Evolutionary conservation across 1,284 basidiomycete species (phyloP).

Genomic region (Pascua sp.): DNA sequence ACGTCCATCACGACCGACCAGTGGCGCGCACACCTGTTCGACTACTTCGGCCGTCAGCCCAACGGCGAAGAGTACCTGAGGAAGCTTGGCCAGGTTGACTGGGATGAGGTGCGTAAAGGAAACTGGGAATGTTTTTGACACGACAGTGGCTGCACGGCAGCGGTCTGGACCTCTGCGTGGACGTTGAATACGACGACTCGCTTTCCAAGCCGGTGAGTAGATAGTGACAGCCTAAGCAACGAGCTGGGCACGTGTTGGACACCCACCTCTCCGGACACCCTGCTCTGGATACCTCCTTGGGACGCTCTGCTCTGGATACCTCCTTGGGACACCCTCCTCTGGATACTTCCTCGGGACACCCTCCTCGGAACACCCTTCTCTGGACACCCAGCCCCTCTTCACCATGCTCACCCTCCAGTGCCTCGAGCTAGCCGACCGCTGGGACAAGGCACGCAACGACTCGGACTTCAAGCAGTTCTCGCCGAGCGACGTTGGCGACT

Average conservation of each 20-base stretch:
- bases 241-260: too few relatives aligned
- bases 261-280: too few relatives aligned
- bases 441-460: slow-evolving; percentile 65
- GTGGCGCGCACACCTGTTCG: slow-evolving; percentile 81
- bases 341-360: background rate
- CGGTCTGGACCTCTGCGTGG: slow-evolving; percentile 70
- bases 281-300: too few relatives aligned
- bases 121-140: slow-evolving; percentile 5
- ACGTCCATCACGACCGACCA: slow-evolving; percentile 81
- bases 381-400: too few relatives aligned
- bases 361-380: too few relatives aligned
- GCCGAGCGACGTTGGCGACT: slow-evolving; percentile 37
- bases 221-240: too few relatives aligned
- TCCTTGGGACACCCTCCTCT: background rate
- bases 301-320: background rate
- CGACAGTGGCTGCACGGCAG: slow-evolving; percentile 77
- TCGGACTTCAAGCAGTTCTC: slow-evolving; percentile 46
- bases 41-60: slow-evolving; percentile 61
- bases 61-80: slow-evolving; percentile 63
- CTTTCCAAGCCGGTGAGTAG: slow-evolving; percentile 59
- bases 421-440: slow-evolving; percentile 65
- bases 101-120: slow-evolving; percentile 59
- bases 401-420: slow-evolving; percentile 34
- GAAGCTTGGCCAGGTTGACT: slow-evolving; percentile 70
- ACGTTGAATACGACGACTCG: slow-evolving; percentile 76